Conservation (phyloP, 2,329 filamentous ascomycete genomes). For the Xenosphaeropsis pyriputrescens region DNA sequence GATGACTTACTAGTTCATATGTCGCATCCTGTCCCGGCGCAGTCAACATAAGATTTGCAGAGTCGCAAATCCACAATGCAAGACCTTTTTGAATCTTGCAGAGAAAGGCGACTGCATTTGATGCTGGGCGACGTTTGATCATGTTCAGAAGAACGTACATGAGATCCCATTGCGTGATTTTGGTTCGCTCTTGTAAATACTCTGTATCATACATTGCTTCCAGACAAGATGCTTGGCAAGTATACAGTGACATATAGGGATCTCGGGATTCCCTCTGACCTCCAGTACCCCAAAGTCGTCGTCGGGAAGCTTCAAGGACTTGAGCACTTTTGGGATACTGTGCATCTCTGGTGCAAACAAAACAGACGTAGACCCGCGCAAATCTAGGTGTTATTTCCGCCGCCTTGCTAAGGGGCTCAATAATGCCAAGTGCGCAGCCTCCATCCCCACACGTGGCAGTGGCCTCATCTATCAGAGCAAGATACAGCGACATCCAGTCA, state of each 20-base stretch:
- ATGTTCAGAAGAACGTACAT: too few relatives aligned
- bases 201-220: too few relatives aligned
- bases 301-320: conserved; percentile 48
- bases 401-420: conserved; percentile 45
- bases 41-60: too few relatives aligned
- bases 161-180: too few relatives aligned
- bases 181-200: too few relatives aligned
- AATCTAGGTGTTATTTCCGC: conserved; percentile 19
- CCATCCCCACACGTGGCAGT: conserved; percentile 51
- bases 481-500: too few relatives aligned
- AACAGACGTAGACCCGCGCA: too few relatives aligned
- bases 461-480: conserved; percentile 30
- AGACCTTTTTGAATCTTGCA: conserved; percentile 47
- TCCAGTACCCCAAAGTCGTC: conserved; percentile 49
- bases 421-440: conserved; percentile 47
- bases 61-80: conserved; percentile 8
- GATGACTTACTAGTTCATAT: too few relatives aligned
- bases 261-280: conserved; percentile 20
- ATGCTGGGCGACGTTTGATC: conserved; percentile 22
- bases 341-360: conserved; percentile 14
- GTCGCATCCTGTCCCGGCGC: too few relatives aligned
- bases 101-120: conserved; percentile 37
- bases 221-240: too few relatives aligned
- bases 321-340: conserved; percentile 43
- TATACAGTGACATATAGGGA: too few relatives aligned